Conservation (phyloP, 495 filamentous ascomycete species). For the Xylaria intraflava region DNA sequence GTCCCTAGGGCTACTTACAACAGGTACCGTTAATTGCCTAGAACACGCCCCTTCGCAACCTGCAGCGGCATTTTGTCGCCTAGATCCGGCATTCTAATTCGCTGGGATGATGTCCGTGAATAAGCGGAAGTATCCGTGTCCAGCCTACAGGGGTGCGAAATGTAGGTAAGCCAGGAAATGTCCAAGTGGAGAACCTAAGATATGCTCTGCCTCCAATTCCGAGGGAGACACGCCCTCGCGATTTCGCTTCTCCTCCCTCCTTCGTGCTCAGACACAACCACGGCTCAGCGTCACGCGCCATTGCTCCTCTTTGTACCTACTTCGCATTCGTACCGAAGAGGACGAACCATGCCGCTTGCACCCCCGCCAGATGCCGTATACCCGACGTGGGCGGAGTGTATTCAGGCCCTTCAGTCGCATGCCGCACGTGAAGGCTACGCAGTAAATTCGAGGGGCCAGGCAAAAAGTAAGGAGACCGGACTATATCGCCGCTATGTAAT, state of each 20-base stretch:
- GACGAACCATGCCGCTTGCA: constrained; percentile 18
- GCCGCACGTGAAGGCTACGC: constrained; percentile 25
- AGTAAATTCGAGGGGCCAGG: constrained; percentile 21
- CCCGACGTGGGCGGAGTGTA: constrained; percentile 20
- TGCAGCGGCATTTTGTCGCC: too few relatives aligned
- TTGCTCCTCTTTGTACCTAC: background rate
- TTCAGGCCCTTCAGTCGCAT: constrained; percentile 19
- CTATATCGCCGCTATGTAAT: constrained; percentile 26
- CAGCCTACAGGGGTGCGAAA: too few relatives aligned
- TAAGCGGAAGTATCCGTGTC: too few relatives aligned
- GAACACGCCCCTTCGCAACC: too few relatives aligned
- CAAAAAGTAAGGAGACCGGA: constrained; percentile 22
- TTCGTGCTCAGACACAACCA: background rate
- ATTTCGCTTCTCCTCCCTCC: constrained; percentile 1
- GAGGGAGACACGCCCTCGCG: constrained; percentile 7
- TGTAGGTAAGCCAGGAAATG: too few relatives aligned
- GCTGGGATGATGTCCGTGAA: too few relatives aligned
- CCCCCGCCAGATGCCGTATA: constrained; percentile 20
- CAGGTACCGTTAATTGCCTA: too few relatives aligned
- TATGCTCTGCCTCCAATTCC: background rate
- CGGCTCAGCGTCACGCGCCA: background rate
- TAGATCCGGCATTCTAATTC: too few relatives aligned
- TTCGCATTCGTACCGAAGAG: background rate
- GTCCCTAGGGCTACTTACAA: too few relatives aligned
- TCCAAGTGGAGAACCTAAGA: constrained; percentile 4